Evolutionary conservation across 306 rosid genomes (phyloP), one percentile per base, ranked within the genome.

Genomic region (Carpinus fangiana): DNA sequence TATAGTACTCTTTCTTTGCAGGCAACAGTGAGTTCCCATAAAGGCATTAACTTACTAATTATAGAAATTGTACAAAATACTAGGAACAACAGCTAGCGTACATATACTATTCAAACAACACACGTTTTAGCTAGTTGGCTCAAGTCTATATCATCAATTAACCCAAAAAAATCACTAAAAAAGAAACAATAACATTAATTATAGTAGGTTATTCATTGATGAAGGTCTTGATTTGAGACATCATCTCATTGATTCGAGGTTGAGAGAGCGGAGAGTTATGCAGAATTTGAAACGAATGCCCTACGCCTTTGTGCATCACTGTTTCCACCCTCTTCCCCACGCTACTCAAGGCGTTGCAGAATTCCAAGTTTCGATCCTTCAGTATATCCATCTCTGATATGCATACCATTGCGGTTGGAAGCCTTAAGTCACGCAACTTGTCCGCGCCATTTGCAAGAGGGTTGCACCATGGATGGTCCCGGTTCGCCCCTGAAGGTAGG

Each of bases 231-330:
- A 94, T 76, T 56, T 83, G 89, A 72, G 84, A 82, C 36, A 89
- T 53, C 89, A 94, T 83, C 73, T 94, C 97, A 73, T 82, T 91
- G n/a, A 87, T 76, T 18, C 92, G 73, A 46, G 76, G 11, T 55
- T 83, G 78, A 52, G 97, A 89, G 47, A 82, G 83, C n/a, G 80
- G 91, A 76, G 85, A 92, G 74, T 86, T 94, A 55, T 86, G 84
- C 70, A 92, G 79, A 75, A 94, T 87, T 78, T 94, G 98, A 76
- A 90, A 94, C 16, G 92, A 88, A 85, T 94, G 97, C 3, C 98
- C 97, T 4, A 92, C 97, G 10, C 92, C 95, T 81, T 82, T 89
- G 76, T 82, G 82, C 23, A 89, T 36, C 70, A 72, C 36, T 20
- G 80, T 86, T 48, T 92, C 91, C 14, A 94, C 92, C 74, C 64